Evolutionary conservation across 2,329 filamentous ascomycete species (phyloP).

Genomic region (Zymoseptoria pseudotritici): DNA sequence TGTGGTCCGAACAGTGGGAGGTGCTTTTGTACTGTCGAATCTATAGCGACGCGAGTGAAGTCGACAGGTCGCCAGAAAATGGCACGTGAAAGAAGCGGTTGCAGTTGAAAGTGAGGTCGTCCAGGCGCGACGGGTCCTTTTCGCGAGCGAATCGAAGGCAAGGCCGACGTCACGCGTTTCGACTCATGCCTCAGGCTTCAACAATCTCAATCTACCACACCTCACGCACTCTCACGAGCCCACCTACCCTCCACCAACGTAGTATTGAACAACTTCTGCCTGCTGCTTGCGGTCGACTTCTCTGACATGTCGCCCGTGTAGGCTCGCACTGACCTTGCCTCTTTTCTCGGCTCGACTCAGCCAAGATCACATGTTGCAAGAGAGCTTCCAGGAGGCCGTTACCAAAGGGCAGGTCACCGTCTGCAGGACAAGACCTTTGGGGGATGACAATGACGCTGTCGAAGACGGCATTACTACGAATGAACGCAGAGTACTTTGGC

Average conservation of each 20-base stretch:
- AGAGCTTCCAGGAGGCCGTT: background rate
- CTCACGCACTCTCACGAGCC: too few species aligned
- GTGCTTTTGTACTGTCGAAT: background rate
- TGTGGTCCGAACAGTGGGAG: background rate
- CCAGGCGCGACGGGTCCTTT: background rate
- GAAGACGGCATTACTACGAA: background rate
- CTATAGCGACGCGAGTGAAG: background rate
- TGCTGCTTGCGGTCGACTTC: too few species aligned
- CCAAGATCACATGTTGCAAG: background rate
- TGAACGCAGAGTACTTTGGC: background rate
- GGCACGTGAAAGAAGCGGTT: background rate
- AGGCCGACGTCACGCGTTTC: too few species aligned
- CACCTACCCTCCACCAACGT: too few species aligned
- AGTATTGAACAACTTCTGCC: too few species aligned
- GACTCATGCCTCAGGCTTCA: background rate
- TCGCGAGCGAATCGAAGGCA: too few species aligned
- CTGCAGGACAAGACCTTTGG: background rate
- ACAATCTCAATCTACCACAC: too few species aligned
- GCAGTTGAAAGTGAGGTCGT: background rate
- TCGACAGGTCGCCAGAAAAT: background rate
- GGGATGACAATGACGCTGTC: background rate
- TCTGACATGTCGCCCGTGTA: too few species aligned
- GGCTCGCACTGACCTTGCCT: too few species aligned
- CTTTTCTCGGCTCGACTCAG: too few species aligned
- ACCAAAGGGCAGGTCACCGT: background rate